Base-by-base conservation (phyloP, 495 filamentous ascomycete genomes). In the Talaromyces nanjingensis region DNA sequence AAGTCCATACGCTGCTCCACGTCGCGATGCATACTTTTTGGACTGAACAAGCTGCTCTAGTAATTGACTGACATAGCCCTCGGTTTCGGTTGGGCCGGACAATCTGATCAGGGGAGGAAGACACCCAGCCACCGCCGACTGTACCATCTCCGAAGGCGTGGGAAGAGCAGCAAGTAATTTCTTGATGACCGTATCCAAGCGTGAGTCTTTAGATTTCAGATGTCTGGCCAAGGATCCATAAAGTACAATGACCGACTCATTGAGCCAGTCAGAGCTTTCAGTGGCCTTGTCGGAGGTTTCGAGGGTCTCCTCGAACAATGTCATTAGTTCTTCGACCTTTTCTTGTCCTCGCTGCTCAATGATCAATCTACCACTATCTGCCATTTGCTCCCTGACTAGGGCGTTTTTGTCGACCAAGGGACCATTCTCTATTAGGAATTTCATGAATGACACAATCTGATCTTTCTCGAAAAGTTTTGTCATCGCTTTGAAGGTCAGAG, bases 71-170 rank as follows among this genome's bases (percentile, higher is more conserved):
- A 96, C 83, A 70, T 97, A 97, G 45, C 87, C 87, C 33, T 86
- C 81, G 1, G 87, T 84, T 66, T 91, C 87, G 39, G 90, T 7
- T 7, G n/a, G 83, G n/a, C 83, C 83, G 60, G 88, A 92, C 3
- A 91, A 86, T 57, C 88, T 87, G 57, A 98, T 87, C 5, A 98
- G 80, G 0, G 94, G 92, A 5, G 96, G 94, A 16, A 98, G 79
- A 70, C 94, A 98, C 65, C 91, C 90, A 6, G 94, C 91, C 14
- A 97, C 91, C 24, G 94, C 94, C 69, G 94, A 96, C 72, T 98
- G 94, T 3, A 98, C 94, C 8, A 89, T 89, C 72, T 98, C 94
- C 3, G 93, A 97, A n/a, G 94, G 94, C 8, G 93, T 98, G 69
- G 88, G 91, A 29, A 98, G 81, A 6, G 96, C 96, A 24, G 83